Conservation (phyloP, 148 eudicot species). For the Polygonum maritimum region DNA sequence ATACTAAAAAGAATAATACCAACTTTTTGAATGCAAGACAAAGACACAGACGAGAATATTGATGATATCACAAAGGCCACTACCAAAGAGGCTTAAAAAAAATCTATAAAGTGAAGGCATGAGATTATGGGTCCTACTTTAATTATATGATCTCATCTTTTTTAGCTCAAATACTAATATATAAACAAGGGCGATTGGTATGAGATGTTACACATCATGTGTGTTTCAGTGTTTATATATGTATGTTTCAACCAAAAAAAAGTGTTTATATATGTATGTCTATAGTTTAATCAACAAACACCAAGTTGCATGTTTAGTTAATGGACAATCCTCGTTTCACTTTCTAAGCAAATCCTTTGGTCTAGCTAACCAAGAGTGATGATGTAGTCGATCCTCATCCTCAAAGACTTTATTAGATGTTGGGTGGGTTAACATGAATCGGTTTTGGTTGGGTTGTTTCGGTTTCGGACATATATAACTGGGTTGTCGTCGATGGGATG, state of each 20-base stretch:
- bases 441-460: too few species aligned
- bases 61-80: constrained; percentile 9
- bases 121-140: constrained; percentile 11
- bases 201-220: background rate
- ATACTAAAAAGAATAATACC: constrained; percentile 9
- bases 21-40: constrained; percentile 10
- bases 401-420: too few species aligned
- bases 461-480: too few species aligned
- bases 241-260: background rate
- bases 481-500: too few species aligned
- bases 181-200: background rate
- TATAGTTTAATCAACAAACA: background rate
- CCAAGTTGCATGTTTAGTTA: background rate
- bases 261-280: background rate
- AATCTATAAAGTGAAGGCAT: constrained; percentile 5
- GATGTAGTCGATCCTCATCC: too few species aligned
- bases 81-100: background rate
- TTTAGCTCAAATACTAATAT: background rate
- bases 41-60: constrained; percentile 6
- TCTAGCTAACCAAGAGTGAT: too few species aligned
- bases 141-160: constrained; percentile 2
- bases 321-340: background rate
- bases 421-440: too few species aligned
- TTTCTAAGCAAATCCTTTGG: too few species aligned
- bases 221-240: background rate